Base-by-base conservation (phyloP, 176 grass and related monocot genomes). In the Tillandsia fasciculata region DNA sequence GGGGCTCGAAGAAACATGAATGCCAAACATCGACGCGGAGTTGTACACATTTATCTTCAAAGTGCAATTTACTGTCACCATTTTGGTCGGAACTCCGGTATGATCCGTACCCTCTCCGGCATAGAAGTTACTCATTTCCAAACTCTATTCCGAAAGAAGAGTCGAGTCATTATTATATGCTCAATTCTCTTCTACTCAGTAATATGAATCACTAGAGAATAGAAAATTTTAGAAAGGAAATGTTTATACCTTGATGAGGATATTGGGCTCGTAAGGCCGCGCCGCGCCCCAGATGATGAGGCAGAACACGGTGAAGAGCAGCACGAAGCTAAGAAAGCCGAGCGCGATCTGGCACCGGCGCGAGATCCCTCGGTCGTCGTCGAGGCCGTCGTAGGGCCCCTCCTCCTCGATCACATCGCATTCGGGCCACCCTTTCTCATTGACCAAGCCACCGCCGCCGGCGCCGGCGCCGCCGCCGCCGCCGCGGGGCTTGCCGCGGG, bases 221-320 rank as follows among this genome's bases (percentile, higher is more conserved):
- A n/a, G n/a, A n/a, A n/a, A n/a, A 8, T 42, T 42, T 6, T 42
- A 7, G 33, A 42, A 42, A 42, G 33, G 33, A 42, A 42, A 42
- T 42, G 7, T 42, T 59, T 1, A 20, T 77, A 96, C 88, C 93
- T 90, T 83, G 67, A 85, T 77, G 56, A 85, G 9, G 68, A 90
- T 66, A 2, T 20, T 57, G 11, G 93, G 81, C 12, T 90, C 79
- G 79, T 90, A 83, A 5, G 75, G 86, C 0, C 86, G 86, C 63
- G 93, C 89, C 3, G 72, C 82, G 10, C 89, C 93, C 93, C 93
- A 97, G n/a, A 92, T 83, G 65, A 90, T 64, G 10, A 97, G 86
- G 80, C 88, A 92, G 5, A 77, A 74, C 42, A 85, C 4, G 8
- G 84, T 77, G 78, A 97, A 97, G 20, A 70, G 72, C 17, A 97